Percentiles rank a stretch among this genome's conserved stretches.
Evolutionary conservation across 768 basidiomycete species (phyloP).

Genomic region (Pluteus cervinus): DNA sequence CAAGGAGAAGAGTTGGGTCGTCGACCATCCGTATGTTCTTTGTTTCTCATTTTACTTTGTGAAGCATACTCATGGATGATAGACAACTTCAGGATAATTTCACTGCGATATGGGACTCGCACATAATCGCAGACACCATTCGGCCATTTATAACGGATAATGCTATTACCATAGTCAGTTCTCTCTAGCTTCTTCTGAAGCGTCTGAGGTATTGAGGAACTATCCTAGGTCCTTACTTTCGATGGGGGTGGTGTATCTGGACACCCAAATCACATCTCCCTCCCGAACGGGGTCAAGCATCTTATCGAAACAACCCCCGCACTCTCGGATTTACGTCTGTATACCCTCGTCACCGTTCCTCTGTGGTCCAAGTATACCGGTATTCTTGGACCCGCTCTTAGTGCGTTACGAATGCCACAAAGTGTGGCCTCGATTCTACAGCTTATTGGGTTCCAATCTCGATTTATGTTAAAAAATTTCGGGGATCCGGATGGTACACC

Average conservation of each 20-base stretch:
- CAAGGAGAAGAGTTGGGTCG: slow-evolving; percentile 43
- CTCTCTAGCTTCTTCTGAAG: slow-evolving; percentile 5
- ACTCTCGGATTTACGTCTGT: slow-evolving; percentile 33
- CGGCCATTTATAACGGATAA: slow-evolving; percentile 51
- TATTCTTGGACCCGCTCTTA: slow-evolving; percentile 40
- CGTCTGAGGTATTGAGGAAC: slow-evolving; percentile 3
- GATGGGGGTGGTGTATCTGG: slow-evolving; percentile 71
- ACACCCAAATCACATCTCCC: slow-evolving; percentile 82
- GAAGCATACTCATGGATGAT: slow-evolving; percentile 7
- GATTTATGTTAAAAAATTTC: no score
- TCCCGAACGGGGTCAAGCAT: slow-evolving; percentile 48
- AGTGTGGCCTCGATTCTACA: slow-evolving; percentile 14
- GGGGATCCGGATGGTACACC: no score
- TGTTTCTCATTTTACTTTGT: slow-evolving; percentile 1
- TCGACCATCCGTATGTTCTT: slow-evolving; percentile 65
- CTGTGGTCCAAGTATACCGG: slow-evolving; percentile 56
- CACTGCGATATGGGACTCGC: slow-evolving; percentile 55
- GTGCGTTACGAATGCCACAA: slow-evolving; percentile 39
- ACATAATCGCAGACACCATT: slow-evolving; percentile 52
- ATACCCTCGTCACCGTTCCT: slow-evolving; percentile 55
- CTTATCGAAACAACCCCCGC: slow-evolving; percentile 26
- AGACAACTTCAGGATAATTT: slow-evolving; percentile 74
- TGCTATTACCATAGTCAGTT: slow-evolving; percentile 57
- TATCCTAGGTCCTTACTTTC: slow-evolving; percentile 77
- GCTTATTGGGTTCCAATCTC: slow-evolving; percentile 5